Evolutionary conservation across 495 filamentous ascomycete species (phyloP), one percentile per base, ranked within the genome.

Genomic region (Aspergillus panamensis): DNA sequence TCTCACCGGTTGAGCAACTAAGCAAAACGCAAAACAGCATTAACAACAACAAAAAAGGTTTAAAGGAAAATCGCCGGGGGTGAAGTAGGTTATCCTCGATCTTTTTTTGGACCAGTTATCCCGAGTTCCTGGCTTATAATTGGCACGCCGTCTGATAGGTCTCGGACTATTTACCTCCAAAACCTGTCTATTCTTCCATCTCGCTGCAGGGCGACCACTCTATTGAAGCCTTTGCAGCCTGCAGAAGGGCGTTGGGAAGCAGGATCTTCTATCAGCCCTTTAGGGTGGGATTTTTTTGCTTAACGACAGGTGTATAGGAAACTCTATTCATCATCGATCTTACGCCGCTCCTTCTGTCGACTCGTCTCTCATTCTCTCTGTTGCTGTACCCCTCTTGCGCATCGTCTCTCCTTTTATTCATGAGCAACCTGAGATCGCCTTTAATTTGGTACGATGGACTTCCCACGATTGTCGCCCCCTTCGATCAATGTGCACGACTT

Each of bases 401-500:
- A 8, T 20, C 14, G 31, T 53, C 47, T 43, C 48, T 54, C 53
- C 43, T 51, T 30, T 43, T 45, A 56, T 55, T 53, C 50, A 62
- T 65, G 57, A 65, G 50, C 51, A 52, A 47, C 40, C 40, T 16
- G 51, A 57, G 48, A 30, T 55, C 45, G 54, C 52, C 40, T 33
- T 57, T 54, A 16, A 39, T 37, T 47, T 50, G 69, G 60, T 74
- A 73, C 71, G 61, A 87, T 87, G 84, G 81, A 85, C 62, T 80
- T 80, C 51, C 77, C 78, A 56, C 77, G 74, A 66, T 68, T 80
- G 57, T 76, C 78, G 39, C 71, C 76, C 55, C 80, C 80, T 55
- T 76, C 81, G 62, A 82, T 83, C 63, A 76, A 70, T 66, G 74
- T 83, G 48, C 66, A 83, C 70, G 78, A 81, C 49, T 77, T 73